Conservation (phyloP, 345 rosid genomes). For the Moricandia moricandioides region DNA sequence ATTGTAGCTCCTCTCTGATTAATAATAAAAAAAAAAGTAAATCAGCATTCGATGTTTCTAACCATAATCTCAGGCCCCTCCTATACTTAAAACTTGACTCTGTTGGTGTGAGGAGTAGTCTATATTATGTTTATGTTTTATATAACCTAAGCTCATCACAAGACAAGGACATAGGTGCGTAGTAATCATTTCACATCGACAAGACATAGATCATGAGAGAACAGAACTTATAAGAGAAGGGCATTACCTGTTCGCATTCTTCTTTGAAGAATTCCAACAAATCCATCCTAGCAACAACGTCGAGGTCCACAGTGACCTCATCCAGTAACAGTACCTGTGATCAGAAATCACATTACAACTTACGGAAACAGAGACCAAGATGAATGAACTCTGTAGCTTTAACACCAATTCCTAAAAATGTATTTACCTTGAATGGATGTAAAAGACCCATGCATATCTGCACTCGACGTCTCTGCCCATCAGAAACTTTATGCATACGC, state of each 20-base stretch:
- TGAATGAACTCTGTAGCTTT: neutral
- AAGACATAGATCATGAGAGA: neutral
- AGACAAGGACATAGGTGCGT: neutral
- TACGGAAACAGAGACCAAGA: neutral
- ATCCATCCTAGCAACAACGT: constrained; percentile 93
- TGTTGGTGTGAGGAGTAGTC: neutral
- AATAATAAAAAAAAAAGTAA: neutral
- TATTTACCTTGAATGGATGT: constrained; percentile 76
- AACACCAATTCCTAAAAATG: neutral
- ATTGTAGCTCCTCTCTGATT: constrained; percentile 85
- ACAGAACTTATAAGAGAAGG: neutral
- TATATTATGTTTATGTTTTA: neutral
- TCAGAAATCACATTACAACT: constrained; percentile 1
- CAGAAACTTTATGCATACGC: constrained; percentile 99
- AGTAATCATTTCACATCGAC: too few species aligned
- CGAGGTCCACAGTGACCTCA: constrained; percentile 94
- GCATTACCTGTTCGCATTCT: constrained; percentile 77
- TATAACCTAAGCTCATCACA: neutral
- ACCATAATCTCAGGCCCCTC: neutral
- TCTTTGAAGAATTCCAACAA: constrained; percentile 84
- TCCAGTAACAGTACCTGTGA: constrained; percentile 83
- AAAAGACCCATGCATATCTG: constrained; percentile 99
- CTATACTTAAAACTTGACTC: neutral
- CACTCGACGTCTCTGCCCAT: constrained; percentile 95
- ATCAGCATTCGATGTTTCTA: neutral